Evolutionary conservation across 805 yeast species (phyloP).

Genomic region (Hanseniaspora guilliermondii): DNA sequence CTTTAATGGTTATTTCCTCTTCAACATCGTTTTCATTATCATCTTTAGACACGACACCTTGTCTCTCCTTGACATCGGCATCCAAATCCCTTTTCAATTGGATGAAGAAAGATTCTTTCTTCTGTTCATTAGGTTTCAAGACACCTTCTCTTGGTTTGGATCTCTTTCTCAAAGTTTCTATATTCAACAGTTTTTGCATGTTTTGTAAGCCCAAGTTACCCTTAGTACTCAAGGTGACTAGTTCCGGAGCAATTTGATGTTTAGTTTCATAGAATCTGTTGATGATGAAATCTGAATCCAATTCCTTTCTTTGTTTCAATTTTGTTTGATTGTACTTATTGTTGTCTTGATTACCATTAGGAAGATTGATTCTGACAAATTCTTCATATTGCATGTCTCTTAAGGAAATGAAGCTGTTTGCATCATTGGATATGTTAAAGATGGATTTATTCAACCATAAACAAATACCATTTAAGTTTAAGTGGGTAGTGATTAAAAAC

Average conservation of each 20-base stretch:
- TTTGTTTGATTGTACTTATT: constrained; percentile 35
- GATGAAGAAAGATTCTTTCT: constrained; percentile 69
- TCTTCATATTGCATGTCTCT: constrained; percentile 67
- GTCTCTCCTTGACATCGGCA: constrained; percentile 44
- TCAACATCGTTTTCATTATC: constrained; percentile 15
- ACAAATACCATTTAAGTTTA: constrained; percentile 74
- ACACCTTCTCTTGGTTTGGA: constrained; percentile 85
- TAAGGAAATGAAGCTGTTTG: constrained; percentile 39
- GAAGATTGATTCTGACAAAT: constrained; percentile 49
- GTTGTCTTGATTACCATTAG: constrained; percentile 69
- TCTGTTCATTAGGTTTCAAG: constrained; percentile 52
- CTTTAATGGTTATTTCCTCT: constrained; percentile 27
- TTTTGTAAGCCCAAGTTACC: constrained; percentile 47
- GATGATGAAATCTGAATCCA: constrained; percentile 25
- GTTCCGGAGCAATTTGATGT: constrained; percentile 47
- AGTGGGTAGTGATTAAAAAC: constrained; percentile 84
- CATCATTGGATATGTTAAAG: constrained; percentile 38
- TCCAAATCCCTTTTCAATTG: constrained; percentile 57
- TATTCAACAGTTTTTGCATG: constrained; percentile 62
- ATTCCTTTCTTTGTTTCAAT: constrained; percentile 21
- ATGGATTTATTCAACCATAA: constrained; percentile 89
- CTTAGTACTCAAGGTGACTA: constrained; percentile 63
- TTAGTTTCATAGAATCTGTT: constrained; percentile 37
- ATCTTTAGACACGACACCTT: constrained; percentile 23
- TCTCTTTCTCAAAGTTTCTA: constrained; percentile 74